Base-by-base conservation (phyloP, 495 filamentous ascomycete species). In the Glarea lozoyensis region DNA sequence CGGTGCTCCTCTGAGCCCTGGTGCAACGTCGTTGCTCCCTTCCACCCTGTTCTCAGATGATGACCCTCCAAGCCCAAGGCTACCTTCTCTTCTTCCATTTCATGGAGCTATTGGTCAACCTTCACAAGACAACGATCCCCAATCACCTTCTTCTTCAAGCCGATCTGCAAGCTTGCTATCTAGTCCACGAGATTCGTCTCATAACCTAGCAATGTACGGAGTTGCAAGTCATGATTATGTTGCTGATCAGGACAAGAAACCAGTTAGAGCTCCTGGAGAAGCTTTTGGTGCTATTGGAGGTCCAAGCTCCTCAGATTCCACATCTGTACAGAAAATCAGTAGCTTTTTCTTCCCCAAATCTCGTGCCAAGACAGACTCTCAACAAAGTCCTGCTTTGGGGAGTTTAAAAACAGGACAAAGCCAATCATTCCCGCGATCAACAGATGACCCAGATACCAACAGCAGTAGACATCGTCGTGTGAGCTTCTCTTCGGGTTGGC, bases 11-110 rank as follows among this genome's bases (percentile, higher is more conserved):
- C 83, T 92, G 60, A 90, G 86, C 50, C 87, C 87, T 19, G 82
- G 84, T 10, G 87, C 87, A 7, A 76, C 84, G 37, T 70, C 81
- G 17, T 67, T 92, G 19, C 64, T 94, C 18, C 87, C 87, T 17
- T 87, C 85, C 1, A 82, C 85, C 48, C 76, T 94, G 42, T 78
- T 94, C 49, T 62, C 82, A 2, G 76, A 88, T 45, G 86, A 88
- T 44, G 69, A 69, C 5, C 72, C 78, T 13, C 63, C 70, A 59
- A 67, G 71, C 63, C 63, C 76, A 46, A 21, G 43, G 6, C 37
- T 17, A 4, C 41, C 29, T 3, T 51, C 50, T 15, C 42, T 55
- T 45, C 44, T 68, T 52, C 54, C 56, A 57, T 52, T 64, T 48
- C 48, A 59, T 42, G 55, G 61, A 53, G 54, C 54, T 43, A 66